Evolutionary conservation across 2,329 filamentous ascomycete species (phyloP).

Genomic region (Ophiostoma piceae): DNA sequence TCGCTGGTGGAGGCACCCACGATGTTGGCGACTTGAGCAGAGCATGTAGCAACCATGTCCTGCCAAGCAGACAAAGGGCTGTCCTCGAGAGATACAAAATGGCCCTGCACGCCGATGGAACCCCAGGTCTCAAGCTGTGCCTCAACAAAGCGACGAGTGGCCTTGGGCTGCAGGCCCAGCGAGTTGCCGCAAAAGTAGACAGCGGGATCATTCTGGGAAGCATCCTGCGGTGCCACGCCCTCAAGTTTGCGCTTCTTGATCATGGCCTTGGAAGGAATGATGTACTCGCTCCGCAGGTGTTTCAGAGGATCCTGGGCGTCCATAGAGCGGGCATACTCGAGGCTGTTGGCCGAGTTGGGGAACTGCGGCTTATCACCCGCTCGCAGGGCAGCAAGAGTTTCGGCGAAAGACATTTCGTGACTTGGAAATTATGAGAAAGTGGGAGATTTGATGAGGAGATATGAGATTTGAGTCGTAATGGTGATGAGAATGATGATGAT

Average conservation of each 20-base stretch:
- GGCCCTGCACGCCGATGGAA: slow-evolving; percentile 75
- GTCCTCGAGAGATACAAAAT: slow-evolving; percentile 66
- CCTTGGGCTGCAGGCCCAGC: slow-evolving; percentile 73
- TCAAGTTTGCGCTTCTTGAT: slow-evolving; percentile 36
- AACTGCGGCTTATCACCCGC: slow-evolving; percentile 42
- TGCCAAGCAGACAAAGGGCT: slow-evolving; percentile 62
- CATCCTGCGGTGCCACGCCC: background rate
- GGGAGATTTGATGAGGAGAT: background rate
- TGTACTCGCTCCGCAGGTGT: slow-evolving; percentile 63
- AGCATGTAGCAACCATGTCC: slow-evolving; percentile 70
- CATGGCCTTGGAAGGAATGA: slow-evolving; percentile 63
- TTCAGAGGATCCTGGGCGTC: slow-evolving; percentile 58
- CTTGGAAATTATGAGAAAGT: background rate
- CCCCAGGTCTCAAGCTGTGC: slow-evolving; percentile 79
- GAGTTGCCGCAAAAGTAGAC: slow-evolving; percentile 91
- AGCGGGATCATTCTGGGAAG: slow-evolving; percentile 42
- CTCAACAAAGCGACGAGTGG: slow-evolving; percentile 59
- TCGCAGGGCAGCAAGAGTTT: slow-evolving; percentile 39
- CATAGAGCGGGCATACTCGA: slow-evolving; percentile 47
- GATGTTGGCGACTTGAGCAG: slow-evolving; percentile 63
- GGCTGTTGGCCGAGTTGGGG: slow-evolving; percentile 43
- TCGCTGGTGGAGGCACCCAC: slow-evolving; percentile 72
- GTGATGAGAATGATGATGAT: background rate
- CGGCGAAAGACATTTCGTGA: slow-evolving; percentile 37
- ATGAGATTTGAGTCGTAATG: background rate